These are phyloP conservation scores for Austroboletus olivaceoglutinosus DNA, from an alignment of 1,284 basidiomycete species.

Conservation along the genomic window DNA sequence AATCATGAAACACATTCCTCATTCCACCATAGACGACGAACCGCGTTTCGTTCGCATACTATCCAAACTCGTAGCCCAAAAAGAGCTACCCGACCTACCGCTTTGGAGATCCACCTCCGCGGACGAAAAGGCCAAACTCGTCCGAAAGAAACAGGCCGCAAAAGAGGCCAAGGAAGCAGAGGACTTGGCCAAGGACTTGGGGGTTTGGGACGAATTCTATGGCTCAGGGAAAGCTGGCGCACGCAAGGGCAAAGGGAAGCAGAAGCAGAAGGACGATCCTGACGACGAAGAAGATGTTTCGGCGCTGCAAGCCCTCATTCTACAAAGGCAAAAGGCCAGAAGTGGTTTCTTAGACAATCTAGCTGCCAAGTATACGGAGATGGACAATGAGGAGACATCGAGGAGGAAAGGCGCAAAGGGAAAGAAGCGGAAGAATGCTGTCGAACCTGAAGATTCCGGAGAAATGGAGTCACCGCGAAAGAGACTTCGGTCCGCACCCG, in stretches of 20 bases:
- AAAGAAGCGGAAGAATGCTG: constrained; percentile 52
- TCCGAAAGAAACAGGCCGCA: constrained; percentile 69
- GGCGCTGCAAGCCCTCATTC: constrained; percentile 78
- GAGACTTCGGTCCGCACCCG: constrained; percentile 37
- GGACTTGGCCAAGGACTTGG: constrained; percentile 79
- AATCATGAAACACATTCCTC: constrained; percentile 83
- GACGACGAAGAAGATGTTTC: constrained; percentile 63
- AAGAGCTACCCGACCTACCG: constrained; percentile 55
- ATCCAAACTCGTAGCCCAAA: constrained; percentile 62
- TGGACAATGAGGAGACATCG: constrained; percentile 32
- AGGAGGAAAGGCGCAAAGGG: constrained; percentile 46
- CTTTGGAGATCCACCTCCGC: constrained; percentile 72
- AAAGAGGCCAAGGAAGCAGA: constrained; percentile 88
- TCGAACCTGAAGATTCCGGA: constrained; percentile 30
- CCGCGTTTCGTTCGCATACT: constrained; percentile 74
- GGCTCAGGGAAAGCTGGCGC: constrained; percentile 73
- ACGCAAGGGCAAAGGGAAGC: constrained; percentile 59
- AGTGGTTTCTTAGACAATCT: constrained; percentile 74
- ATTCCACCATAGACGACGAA: constrained; percentile 81
- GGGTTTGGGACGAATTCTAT: constrained; percentile 95
- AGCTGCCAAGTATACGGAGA: constrained; percentile 76
- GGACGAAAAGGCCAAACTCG: constrained; percentile 75
- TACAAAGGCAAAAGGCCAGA: constrained; percentile 72
- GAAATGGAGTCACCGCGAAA: constrained; percentile 52
- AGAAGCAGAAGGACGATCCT: constrained; percentile 47